Evolutionary conservation across 805 yeast species (phyloP).

Genomic region (Sugiyamaella qingdaonensis): DNA sequence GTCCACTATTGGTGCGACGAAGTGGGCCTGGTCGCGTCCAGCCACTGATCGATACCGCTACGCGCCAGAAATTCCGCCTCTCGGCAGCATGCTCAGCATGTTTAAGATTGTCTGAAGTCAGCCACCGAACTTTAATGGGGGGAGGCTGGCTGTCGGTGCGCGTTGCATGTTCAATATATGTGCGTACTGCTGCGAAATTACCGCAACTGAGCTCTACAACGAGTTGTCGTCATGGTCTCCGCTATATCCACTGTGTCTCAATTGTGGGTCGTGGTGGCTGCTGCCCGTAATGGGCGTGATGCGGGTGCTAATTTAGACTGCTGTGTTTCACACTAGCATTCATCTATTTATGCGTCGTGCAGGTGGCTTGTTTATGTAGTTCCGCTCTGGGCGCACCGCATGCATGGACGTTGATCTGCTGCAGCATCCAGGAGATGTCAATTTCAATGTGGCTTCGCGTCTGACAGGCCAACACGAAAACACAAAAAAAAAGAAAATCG

Average conservation of each 20-base stretch:
- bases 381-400: neutral
- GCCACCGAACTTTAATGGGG: neutral
- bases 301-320: too few relatives aligned
- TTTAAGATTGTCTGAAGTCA: neutral
- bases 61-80: neutral
- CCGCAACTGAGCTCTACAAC: too few relatives aligned
- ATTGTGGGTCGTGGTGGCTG: too few relatives aligned
- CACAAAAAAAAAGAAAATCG: too few relatives aligned
- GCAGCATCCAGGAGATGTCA: neutral
- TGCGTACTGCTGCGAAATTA: too few relatives aligned
- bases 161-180: too few relatives aligned
- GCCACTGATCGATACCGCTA: neutral
- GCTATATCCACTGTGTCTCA: too few relatives aligned
- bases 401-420: conserved; percentile 1
- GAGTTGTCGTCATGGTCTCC: too few relatives aligned
- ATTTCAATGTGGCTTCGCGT: too few relatives aligned
- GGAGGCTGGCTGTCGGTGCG: neutral
- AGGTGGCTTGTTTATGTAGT: neutral
- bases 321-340: too few relatives aligned
- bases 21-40: conserved; percentile 4
- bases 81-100: neutral
- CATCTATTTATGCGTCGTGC: neutral
- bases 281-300: too few relatives aligned
- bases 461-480: too few relatives aligned
- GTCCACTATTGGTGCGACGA: neutral